Percentiles rank a stretch among this genome's conserved stretches.
Evolutionary conservation across 169 alveolate species (phyloP).

Genomic region (Plasmodium relictum): DNA sequence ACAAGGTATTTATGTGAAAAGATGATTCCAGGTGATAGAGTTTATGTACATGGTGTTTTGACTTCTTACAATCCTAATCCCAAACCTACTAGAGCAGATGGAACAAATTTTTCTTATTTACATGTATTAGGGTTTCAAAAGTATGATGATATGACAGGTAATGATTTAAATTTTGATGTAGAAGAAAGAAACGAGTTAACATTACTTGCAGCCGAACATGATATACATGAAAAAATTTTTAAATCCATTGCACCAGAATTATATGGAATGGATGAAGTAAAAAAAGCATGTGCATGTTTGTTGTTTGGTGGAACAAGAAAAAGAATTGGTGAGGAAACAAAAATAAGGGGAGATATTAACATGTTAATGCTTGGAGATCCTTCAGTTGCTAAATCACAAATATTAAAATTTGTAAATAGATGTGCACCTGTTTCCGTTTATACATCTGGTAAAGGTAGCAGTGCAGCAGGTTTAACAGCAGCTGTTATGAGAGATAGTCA

Average conservation of each 20-base stretch:
- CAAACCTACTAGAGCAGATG: slow-evolving; percentile 76
- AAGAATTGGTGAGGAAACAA: slow-evolving; percentile 95
- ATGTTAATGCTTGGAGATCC: slow-evolving; percentile 98
- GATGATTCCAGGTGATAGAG: slow-evolving; percentile 98
- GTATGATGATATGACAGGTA: slow-evolving; percentile 74
- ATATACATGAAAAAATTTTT: slow-evolving; percentile 93
- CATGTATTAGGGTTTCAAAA: slow-evolving; percentile 88
- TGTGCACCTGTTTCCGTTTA: slow-evolving; percentile 99
- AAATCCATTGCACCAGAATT: slow-evolving; percentile 98
- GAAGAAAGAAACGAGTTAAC: slow-evolving; percentile 87
- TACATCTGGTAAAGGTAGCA: slow-evolving; percentile 99
- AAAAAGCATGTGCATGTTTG: slow-evolving; percentile 98
- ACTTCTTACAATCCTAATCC: slow-evolving; percentile 81
- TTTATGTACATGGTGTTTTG: slow-evolving; percentile 95
- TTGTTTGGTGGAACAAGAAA: slow-evolving; percentile 99
- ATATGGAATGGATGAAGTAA: slow-evolving; percentile 97
- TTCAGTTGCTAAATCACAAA: slow-evolving; percentile 98
- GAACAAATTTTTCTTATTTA: slow-evolving; percentile 82
- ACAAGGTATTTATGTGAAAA: slow-evolving; percentile 94
- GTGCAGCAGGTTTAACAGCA: slow-evolving; percentile 99
- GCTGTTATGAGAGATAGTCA: slow-evolving; percentile 94
- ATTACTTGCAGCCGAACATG: slow-evolving; percentile 91
- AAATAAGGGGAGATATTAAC: slow-evolving; percentile 97
- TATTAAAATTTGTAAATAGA: slow-evolving; percentile 96
- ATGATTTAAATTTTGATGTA: slow-evolving; percentile 81